A percentile compares a stretch with the other conserved stretches of the same genome.
phyloP scores from a whole-genome alignment of 2,329 filamentous ascomycete species.

The Paracoccidioides brasiliensis region DNA sequence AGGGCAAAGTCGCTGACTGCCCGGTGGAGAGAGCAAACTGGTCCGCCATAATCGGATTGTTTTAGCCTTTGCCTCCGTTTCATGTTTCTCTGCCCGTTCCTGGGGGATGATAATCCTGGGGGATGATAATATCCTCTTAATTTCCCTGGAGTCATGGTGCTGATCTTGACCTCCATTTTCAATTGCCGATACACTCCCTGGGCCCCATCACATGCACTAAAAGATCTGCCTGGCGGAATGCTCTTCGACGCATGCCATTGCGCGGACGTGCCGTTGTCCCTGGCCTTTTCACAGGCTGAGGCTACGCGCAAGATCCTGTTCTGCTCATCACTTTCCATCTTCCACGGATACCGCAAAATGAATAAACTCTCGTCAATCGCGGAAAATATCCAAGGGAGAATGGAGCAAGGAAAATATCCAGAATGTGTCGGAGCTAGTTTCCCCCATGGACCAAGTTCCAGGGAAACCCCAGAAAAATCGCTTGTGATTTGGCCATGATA shows the following conservation, averaged over 20 bases:
- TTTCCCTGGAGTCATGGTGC: too few relatives aligned
- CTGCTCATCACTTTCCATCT: not conserved
- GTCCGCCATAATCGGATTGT: too few relatives aligned
- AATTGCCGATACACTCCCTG: not conserved
- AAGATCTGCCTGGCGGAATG: not conserved
- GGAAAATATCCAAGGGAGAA: not conserved
- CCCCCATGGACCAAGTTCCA: not conserved
- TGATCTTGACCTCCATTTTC: not conserved
- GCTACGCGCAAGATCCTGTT: too few relatives aligned
- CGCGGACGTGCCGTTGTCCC: too few relatives aligned
- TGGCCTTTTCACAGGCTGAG: too few relatives aligned
- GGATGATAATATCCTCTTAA: too few relatives aligned
- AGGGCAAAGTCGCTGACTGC: too few relatives aligned
- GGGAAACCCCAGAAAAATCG: not conserved
- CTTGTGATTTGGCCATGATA: not conserved
- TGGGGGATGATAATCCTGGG: too few relatives aligned
- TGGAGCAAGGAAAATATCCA: not conserved
- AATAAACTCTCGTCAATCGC: too few relatives aligned
- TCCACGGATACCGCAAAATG: not conserved
- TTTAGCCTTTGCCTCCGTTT: too few relatives aligned
- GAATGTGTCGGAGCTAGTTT: not conserved
- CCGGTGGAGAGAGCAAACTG: too few relatives aligned
- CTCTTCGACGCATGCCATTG: not conserved
- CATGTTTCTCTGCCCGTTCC: too few relatives aligned
- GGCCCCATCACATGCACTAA: not conserved